Base-by-base conservation (phyloP, 169 alveolate species). In the Cryptosporidium parvum region DNA sequence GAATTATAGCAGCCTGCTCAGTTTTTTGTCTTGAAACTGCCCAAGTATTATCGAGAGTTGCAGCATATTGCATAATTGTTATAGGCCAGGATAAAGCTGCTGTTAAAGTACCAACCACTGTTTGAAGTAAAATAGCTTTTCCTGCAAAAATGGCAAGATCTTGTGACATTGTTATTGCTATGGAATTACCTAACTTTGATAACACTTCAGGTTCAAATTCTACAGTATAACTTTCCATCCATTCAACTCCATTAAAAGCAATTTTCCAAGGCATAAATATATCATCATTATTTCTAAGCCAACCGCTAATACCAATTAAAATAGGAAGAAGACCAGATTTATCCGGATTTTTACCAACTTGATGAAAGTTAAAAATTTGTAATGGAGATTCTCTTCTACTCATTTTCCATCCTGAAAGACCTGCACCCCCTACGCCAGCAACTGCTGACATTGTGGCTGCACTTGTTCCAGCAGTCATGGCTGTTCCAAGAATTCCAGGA, bases 1-100 rank as follows among this genome's bases (percentile, higher is more conserved):
- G 93, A 3, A 95, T 85, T 33, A 92, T 68, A 26, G 98, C 98
- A 16, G 97, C 97, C 80, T 92, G 96, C 86, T 94, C 93, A 18
- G 98, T 97, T 70, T 96, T 91, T 44, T 95, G 96, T 72, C 96
- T 89, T 62, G 93, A 91, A 35, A 95, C 92, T 69, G 94, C 89
- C 97, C 97, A 96, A 33, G 96, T 93, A 87, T 95, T 96, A 84
- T 96, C 98, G 26, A 96, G 86, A 52, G 93, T 93, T 29, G 97
- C 93, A 23, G 97, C 96, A 86, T 92, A 95, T 86, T 95, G 96
- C 71, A 96, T 92, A 61, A 95, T 75, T 10, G 96, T 93, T 72
- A 96, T 89, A 39, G 98, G 98, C 97, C 97, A 96, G 53, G 94
- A 91, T 65, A 94, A 37, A 53, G 85, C 75, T 16, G 70, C 73